Evolutionary conservation across 2,329 filamentous ascomycete genomes (phyloP).

Genomic region (Penicillium occitanis): DNA sequence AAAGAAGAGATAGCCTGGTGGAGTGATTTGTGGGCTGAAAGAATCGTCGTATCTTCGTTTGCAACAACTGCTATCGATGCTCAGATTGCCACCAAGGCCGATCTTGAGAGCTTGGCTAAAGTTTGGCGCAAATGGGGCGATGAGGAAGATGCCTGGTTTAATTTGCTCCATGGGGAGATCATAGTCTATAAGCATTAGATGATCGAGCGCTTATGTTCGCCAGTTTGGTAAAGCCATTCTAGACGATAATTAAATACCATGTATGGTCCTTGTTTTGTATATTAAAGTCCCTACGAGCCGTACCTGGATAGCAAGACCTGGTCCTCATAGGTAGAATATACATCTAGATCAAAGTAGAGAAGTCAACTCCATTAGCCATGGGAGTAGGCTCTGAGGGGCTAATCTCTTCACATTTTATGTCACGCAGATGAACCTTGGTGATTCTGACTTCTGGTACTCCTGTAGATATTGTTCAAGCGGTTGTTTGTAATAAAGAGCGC

Average conservation of each 20-base stretch:
- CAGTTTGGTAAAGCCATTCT: background rate
- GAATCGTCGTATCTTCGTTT: constrained; percentile 13
- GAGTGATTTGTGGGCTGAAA: constrained; percentile 18
- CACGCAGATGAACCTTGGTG: background rate
- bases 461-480: background rate
- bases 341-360: too few relatives aligned
- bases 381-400: background rate
- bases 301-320: background rate
- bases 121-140: constrained; percentile 18
- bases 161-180: constrained; percentile 17
- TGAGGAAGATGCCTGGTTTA: constrained; percentile 20
- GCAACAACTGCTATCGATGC: constrained; percentile 18
- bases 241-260: background rate
- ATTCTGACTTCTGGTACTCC: background rate
- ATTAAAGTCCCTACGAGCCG: background rate
- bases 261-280: background rate
- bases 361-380: background rate
- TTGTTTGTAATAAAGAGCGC: background rate
- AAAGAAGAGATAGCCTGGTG: constrained; percentile 21
- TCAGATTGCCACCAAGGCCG: constrained; percentile 13
- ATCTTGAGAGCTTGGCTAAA: constrained; percentile 10
- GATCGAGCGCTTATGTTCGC: background rate
- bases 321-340: too few relatives aligned
- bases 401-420: too few relatives aligned
- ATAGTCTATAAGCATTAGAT: constrained; percentile 18